Evolutionary conservation across 441 rosid species (phyloP).

Genomic region (Francoa sonchifolia): DNA sequence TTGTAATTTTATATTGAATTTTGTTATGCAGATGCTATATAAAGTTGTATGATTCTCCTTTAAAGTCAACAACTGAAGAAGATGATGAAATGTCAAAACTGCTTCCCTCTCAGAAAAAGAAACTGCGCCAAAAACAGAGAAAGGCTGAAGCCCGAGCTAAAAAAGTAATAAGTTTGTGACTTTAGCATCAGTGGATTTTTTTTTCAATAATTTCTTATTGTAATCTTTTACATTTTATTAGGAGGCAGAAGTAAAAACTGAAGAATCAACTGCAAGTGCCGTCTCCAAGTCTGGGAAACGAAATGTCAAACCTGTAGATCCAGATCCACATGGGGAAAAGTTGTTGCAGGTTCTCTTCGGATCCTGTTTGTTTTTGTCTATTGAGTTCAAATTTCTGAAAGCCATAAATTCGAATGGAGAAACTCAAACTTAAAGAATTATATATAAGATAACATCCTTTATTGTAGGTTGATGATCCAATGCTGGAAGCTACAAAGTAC

Average conservation of each 20-base stretch:
- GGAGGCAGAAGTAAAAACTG: constrained; percentile 92
- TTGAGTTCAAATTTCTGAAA: constrained; percentile 3
- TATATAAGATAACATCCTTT: constrained; percentile 6
- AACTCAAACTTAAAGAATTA: too few relatives aligned
- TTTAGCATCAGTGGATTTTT: constrained; percentile 10
- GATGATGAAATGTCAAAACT: constrained; percentile 70
- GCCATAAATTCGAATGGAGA: constrained; percentile 7
- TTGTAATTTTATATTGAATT: constrained; percentile 5
- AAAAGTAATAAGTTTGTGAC: constrained; percentile 42
- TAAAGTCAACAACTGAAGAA: constrained; percentile 60
- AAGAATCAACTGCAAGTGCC: constrained; percentile 60
- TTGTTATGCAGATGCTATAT: constrained; percentile 73
- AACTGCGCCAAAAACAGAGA: constrained; percentile 76
- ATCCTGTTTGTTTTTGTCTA: constrained; percentile 5
- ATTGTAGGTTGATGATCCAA: constrained; percentile 77
- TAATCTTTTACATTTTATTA: constrained; percentile 20
- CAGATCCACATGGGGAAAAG: constrained; percentile 92
- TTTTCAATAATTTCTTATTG: constrained; percentile 13
- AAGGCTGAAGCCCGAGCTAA: constrained; percentile 98
- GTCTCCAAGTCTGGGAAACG: constrained; percentile 85
- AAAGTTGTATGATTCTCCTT: constrained; percentile 73
- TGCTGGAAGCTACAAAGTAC: constrained; percentile 88
- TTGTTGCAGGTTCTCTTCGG: constrained; percentile 65
- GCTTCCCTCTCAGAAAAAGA: constrained; percentile 91
- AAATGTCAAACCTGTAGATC: constrained; percentile 83